Evolutionary conservation across 2,329 filamentous ascomycete species (phyloP), one percentile per base, ranked within the genome.

Genomic region (Aspergillus proliferans): DNA sequence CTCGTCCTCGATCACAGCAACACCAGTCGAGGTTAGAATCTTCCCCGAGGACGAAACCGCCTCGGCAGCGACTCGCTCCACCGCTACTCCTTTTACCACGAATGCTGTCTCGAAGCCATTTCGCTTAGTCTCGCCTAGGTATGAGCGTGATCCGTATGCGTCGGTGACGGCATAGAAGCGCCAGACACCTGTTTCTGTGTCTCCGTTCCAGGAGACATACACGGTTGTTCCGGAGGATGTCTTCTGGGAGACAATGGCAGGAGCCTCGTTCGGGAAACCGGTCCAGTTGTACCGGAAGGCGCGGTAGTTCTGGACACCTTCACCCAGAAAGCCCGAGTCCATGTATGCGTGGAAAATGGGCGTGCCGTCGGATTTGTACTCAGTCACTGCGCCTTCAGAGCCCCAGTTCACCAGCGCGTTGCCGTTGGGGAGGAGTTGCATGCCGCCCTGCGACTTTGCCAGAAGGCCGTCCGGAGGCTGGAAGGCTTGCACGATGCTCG

Each of bases 321-420:
- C 64, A 1, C 55, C 55, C 7, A 61, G 47, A 19, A 57, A 72
- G 54, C 76, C 76, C 6, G 74, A 78, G 47, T 71, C 68, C 54
- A 71, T 62, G 36, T 69, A 71, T 0, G 68, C 61, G 46, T 72
- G 69, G 48, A 71, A 69, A 9, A 71, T 63, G 1, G 63, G 58
- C 1, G 59, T 65, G 1, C 69, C 67, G 19, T 71, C 58, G 0
- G 58, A 45, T 12, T 54, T 50, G 49, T 60, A 64, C n/a, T 66
- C 64, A 4, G 64, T 63, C 19, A 76, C 57, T 2, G 72, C 73
- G 0, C 75, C 75, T 15, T 73, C 70, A 0, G 71, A 73, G 4
- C 81, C 80, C 79, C 80, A 84, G 52, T 78, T 77, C 30, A 83
- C 74, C 39, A 83, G 65, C 6, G 74, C 73, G 49, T 80, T 77